Evolutionary conservation across 2,329 filamentous ascomycete species (phyloP).

Genomic region (Byssothecium circinans): DNA sequence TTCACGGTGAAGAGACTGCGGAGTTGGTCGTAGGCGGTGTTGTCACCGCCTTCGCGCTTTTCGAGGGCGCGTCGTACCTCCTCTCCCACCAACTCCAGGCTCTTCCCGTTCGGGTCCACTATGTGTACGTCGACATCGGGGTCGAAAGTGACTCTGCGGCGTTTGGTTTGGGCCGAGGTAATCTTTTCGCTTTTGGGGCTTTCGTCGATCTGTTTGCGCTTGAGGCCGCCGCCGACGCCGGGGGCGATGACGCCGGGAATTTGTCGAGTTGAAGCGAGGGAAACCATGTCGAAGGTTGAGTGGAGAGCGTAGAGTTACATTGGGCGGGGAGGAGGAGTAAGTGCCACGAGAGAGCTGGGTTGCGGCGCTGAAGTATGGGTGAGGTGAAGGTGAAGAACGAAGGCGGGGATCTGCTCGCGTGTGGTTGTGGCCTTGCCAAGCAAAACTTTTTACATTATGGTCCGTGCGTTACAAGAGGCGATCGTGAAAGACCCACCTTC

Average conservation of each 20-base stretch:
- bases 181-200: conserved; percentile 38
- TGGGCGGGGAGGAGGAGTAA: conserved; percentile 9
- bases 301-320: conserved; percentile 28
- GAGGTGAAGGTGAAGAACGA: conserved; percentile 8
- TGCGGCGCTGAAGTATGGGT: conserved; percentile 9
- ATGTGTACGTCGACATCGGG: conserved; percentile 51
- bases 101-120: conserved; percentile 54
- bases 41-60: conserved; percentile 56
- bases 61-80: conserved; percentile 62
- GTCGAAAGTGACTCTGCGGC: conserved; percentile 52
- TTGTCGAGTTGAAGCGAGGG: conserved; percentile 38
- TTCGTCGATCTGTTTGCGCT: conserved; percentile 39
- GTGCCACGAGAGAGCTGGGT: conserved; percentile 3
- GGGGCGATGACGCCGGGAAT: conserved; percentile 32
- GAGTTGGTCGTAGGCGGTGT: conserved; percentile 59
- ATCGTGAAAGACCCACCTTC: too few species aligned
- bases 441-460: conserved; percentile 11
- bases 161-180: conserved; percentile 45
- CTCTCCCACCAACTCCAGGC: conserved; percentile 60
- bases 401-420: conserved; percentile 17
- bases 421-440: conserved; percentile 11
- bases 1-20: conserved; percentile 56
- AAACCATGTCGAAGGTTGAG: conserved; percentile 36
- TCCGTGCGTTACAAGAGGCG: conserved; percentile 1
- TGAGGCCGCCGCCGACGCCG: conserved; percentile 38